Base-by-base conservation (phyloP, 352 stramenopile species). In the Phytopythium mirpurense region DNA sequence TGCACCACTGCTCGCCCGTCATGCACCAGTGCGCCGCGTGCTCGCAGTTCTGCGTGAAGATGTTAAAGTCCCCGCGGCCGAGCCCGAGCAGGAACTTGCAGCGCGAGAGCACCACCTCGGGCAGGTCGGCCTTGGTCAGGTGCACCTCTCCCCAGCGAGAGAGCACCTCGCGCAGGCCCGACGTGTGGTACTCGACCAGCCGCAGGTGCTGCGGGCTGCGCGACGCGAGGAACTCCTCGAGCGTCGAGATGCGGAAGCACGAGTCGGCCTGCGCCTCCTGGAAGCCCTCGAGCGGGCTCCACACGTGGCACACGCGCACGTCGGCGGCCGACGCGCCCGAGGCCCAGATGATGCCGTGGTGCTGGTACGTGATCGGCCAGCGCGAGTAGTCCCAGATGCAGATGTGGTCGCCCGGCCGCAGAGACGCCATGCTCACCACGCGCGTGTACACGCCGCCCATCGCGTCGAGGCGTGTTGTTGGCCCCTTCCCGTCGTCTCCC, bases 1-100 rank as follows among this genome's bases (percentile, higher is more conserved):
- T 94, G 67, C 79, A 93, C 84, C 84, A 94, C 63, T 94, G 84
- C 65, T 94, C 77, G 47, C 84, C 84, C 2, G 84, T 94, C 84
- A 90, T 94, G 58, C 84, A 94, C 84, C 84, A 94, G 51, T 94
- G 82, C 14, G 84, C 84, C 7, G 83, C 80, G 51, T 94, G 84
- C 53, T 94, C 84, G 63, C 84, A 94, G 57, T 94, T 94, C 64
- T 94, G 84, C 31, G 72, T 86, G 53, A 94, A 92, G 54, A 94
- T 88, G 55, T 94, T 92, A 43, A 94, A 94, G 34, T 94, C 82
- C 29, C 83, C 83, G 52, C 70, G 60, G 21, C 84, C 84, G 16
- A 94, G 63, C 0, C 84, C 84, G 11, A 94, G 49, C 4, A 94
- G 54, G 45, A 91, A 94, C 59, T 87, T 90, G 65, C 84, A 94